phyloP scores from a whole-genome alignment of 1,139 yeast species.

The Pichia sp. region DNA sequence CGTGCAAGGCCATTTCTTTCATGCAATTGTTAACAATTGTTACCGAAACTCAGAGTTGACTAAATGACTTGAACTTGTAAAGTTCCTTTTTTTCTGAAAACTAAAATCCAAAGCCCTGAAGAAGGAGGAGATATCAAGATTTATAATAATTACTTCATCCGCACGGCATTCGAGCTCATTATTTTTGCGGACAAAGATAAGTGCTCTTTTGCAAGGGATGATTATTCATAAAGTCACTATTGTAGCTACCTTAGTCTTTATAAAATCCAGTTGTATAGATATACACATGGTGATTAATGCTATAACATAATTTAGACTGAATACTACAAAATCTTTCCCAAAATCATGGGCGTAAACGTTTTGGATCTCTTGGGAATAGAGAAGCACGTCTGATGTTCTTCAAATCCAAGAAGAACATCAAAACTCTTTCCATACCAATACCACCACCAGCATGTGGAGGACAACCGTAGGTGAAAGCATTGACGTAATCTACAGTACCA shows the following conservation, averaged over 20 bases:
- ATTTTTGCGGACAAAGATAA: background rate
- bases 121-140: too few species aligned
- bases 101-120: too few species aligned
- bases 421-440: slow-evolving; percentile 96
- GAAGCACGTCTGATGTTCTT: slow-evolving; percentile 97
- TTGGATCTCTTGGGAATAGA: slow-evolving; percentile 98
- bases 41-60: background rate
- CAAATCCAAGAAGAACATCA: slow-evolving; percentile 94
- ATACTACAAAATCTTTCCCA: background rate
- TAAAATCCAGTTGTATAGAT: background rate
- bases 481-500: slow-evolving; percentile 85
- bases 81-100: too few species aligned
- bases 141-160: background rate
- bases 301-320: background rate
- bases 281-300: background rate
- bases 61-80: too few species aligned
- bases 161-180: background rate
- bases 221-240: background rate
- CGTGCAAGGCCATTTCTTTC: background rate
- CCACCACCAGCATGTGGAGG: slow-evolving; percentile 99
- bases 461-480: slow-evolving; percentile 91
- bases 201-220: too few species aligned
- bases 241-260: background rate
- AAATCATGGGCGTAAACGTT: slow-evolving; percentile 74
- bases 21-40: background rate